These are phyloP conservation scores for Phytophthora litchii DNA, from an alignment of 352 stramenopile species.

Conservation along the genomic window DNA sequence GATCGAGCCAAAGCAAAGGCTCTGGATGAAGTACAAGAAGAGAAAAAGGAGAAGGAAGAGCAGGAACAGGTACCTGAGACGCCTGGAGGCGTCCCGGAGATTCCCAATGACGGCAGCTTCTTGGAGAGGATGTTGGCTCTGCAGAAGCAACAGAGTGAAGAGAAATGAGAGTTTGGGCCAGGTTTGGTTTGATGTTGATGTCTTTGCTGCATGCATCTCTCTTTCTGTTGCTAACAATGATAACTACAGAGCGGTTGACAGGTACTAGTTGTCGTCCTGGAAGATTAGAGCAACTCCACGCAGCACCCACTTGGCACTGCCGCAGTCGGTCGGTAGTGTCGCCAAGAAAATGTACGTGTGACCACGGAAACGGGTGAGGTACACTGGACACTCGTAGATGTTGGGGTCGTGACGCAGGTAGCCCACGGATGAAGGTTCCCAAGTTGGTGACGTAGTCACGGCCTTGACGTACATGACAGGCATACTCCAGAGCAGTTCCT, in stretches of 20 bases:
- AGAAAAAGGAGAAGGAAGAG: slow-evolving; percentile 32
- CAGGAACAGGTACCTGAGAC: slow-evolving; percentile 49
- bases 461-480: slow-evolving; percentile 96
- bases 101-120: slow-evolving; percentile 85
- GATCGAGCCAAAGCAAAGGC: slow-evolving; percentile 64
- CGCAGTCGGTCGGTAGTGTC: slow-evolving; percentile 93
- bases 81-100: slow-evolving; percentile 72
- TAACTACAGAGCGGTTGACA: slow-evolving; percentile 20
- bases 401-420: slow-evolving; percentile 93
- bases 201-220: slow-evolving; percentile 21
- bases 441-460: slow-evolving; percentile 92
- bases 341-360: slow-evolving; percentile 97
- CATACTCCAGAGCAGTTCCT: slow-evolving; percentile 94
- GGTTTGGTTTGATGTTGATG: slow-evolving; percentile 15
- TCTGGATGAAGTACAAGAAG: slow-evolving; percentile 30
- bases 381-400: slow-evolving; percentile 97
- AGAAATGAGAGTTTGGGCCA: slow-evolving; percentile 16
- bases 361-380: slow-evolving; percentile 96
- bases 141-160: slow-evolving; percentile 44
- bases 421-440: slow-evolving; percentile 95
- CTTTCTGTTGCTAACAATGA: slow-evolving; percentile 1
- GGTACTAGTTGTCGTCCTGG: slow-evolving; percentile 94
- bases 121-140: slow-evolving; percentile 71
- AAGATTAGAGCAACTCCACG: slow-evolving; percentile 94
- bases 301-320: slow-evolving; percentile 94